Base-by-base conservation (phyloP, 2,329 filamentous ascomycete genomes). In the Xylariaceae sp. region DNA sequence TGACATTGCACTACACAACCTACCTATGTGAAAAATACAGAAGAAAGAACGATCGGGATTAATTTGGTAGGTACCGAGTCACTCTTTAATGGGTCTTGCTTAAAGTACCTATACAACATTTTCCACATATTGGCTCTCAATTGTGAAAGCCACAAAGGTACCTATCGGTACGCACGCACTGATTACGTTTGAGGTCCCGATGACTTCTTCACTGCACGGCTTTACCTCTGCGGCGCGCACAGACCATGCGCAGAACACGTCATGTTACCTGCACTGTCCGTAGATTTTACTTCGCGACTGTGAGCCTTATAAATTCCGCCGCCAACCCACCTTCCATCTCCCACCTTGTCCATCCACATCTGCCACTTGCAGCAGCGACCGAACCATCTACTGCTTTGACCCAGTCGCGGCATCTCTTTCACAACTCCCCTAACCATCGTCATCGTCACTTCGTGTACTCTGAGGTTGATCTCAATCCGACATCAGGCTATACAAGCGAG, bases 371-470 rank as follows among this genome's bases (percentile, higher is more conserved):
- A 34, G 49, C 17, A 18, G 17, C 17, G 2, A 18, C 17, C 17
- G 17, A 18, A 18, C 17, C 17, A 18, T 18, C 17, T 18, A 5
- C 23, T 45, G 42, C 49, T 5, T 30, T 30, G 23, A 30, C 23
- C 23, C 23, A 30, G 23, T 30, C 23, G 23, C 23, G 23, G 13
- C 54, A n/a, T 37, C 42, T 45, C 42, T 39, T 42, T 17, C 48
- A 37, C 17, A 8, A 42, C 44, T 44, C 37, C 35, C 53, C 13
- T 37, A n/a, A 49, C 53, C 23, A 13, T 6, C 17, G 17, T 42
- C 59, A 57, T 55, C 59, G 42, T 39, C 54, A 48, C 37, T 35
- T 23, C 10, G 17, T 11, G 6, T 30, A 2, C 53, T 55, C 18
- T 10, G 13, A 37, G n/a, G 15, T 9, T 15, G 23, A 30, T 30